Evolutionary conservation across 2,329 filamentous ascomycete genomes (phyloP), one percentile per base, ranked within the genome.

Genomic region (Aureobasidium subglaciale): DNA sequence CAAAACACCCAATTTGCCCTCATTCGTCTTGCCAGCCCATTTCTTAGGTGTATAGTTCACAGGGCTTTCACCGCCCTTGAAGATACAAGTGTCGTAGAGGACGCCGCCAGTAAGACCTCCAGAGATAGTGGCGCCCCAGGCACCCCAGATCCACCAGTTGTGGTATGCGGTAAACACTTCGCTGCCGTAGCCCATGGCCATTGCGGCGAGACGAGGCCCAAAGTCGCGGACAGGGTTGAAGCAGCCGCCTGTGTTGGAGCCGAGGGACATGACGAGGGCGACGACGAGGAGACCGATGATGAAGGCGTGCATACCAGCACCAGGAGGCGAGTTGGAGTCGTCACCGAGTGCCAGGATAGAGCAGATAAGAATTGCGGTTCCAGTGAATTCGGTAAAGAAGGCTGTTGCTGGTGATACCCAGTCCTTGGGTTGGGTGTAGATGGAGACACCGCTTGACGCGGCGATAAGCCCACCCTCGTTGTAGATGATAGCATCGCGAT

Each of bases 221-320:
- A 79, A 69, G 64, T 79, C 78, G 3, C 75, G 68, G 7, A 72
- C 73, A 0, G 77, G 76, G 41, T 79, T 80, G 60, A 79, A 67
- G 2, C 72, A 73, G 0, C 71, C 71, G 2, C 76, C 75, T 0
- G 77, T 79, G 52, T 76, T 75, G 59, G 71, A 74, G 4, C 71
- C 69, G 32, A 79, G 73, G 1, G 70, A 65, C 67, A 73, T 73
- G 5, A 62, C 64, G 24, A 71, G 65, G 4, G 61, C 60, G 0
- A 67, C 67, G 22, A 69, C 67, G 4, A 78, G 63, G 1, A 78
- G 66, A 0, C 75, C 76, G 27, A 79, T 67, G 45, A 79, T 71
- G 38, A 79, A 71, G 2, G 77, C 73, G 61, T 74, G 75, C 75
- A 79, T 78, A 45, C 76, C 76, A 0, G 76, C 75, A 8, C 76